phyloP scores from a whole-genome alignment of 2,329 filamentous ascomycete genomes.

The Lecanicillium sp. region DNA sequence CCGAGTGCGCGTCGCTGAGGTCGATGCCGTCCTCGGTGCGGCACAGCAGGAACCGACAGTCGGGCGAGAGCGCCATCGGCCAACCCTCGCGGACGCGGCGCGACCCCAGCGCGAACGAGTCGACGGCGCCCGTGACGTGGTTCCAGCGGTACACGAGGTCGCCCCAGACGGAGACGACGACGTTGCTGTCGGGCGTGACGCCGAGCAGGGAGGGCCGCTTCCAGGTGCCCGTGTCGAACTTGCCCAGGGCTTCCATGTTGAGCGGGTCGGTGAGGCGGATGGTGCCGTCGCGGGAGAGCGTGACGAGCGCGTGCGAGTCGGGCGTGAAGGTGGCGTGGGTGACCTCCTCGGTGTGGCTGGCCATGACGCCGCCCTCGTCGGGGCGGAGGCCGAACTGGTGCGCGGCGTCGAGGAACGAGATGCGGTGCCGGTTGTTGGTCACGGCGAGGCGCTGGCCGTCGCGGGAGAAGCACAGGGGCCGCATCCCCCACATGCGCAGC shows the following conservation, averaged over 20 bases:
- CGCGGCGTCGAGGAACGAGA: constrained; percentile 20
- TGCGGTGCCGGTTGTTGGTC: constrained; percentile 18
- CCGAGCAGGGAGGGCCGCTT: constrained; percentile 23
- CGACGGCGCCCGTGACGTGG: constrained; percentile 23
- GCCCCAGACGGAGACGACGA: constrained; percentile 30
- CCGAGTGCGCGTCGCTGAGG: constrained; percentile 28
- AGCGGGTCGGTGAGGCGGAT: constrained; percentile 21
- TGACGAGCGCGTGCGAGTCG: constrained; percentile 19
- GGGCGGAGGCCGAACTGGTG: constrained; percentile 14
- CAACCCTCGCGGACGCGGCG: constrained; percentile 28
- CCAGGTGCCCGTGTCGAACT: constrained; percentile 24
- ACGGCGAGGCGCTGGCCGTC: constrained; percentile 22
- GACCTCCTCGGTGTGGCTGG: constrained; percentile 22
- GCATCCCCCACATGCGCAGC: constrained; percentile 19
- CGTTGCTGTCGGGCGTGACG: constrained; percentile 23
- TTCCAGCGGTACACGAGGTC: constrained; percentile 30
- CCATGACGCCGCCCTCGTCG: constrained; percentile 17
- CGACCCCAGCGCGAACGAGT: constrained; percentile 27
- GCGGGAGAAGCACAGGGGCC: constrained; percentile 21
- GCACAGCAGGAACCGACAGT: constrained; percentile 30
- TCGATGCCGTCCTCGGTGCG: constrained; percentile 31
- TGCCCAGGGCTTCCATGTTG: constrained; percentile 21
- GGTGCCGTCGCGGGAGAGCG: constrained; percentile 24
- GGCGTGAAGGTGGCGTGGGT: constrained; percentile 24
- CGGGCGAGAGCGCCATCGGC: constrained; percentile 30